Evolutionary conservation across 2,329 filamentous ascomycete species (phyloP).

Genomic region (Cladosporium sp.): DNA sequence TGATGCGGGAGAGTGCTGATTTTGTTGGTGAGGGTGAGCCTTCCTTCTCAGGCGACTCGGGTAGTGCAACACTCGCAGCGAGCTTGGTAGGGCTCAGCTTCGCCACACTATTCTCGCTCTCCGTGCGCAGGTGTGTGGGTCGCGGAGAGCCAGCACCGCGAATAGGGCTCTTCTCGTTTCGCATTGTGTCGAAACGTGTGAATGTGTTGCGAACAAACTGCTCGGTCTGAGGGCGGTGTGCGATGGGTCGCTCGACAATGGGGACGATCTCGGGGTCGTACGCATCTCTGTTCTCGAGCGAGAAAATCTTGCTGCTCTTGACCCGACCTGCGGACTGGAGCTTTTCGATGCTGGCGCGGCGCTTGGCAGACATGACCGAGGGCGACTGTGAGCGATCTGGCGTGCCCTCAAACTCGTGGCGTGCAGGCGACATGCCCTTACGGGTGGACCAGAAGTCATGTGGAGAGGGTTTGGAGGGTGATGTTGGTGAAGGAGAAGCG

Average conservation of each 20-base stretch:
- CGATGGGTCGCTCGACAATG: constrained; percentile 77
- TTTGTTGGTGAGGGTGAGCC: constrained; percentile 79
- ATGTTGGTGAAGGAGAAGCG: constrained; percentile 49
- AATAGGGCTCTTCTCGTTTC: constrained; percentile 40
- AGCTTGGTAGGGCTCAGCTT: constrained; percentile 56
- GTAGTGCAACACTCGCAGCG: constrained; percentile 30
- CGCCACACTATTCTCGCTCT: constrained; percentile 64
- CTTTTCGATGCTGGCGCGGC: constrained; percentile 90
- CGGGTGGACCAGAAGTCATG: constrained; percentile 86
- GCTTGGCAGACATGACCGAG: constrained; percentile 59
- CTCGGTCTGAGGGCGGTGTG: constrained; percentile 55
- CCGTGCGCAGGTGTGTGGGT: constrained; percentile 44
- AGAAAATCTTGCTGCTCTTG: constrained; percentile 97
- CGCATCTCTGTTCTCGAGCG: constrained; percentile 85
- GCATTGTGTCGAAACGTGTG: constrained; percentile 55
- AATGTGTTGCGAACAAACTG: constrained; percentile 71
- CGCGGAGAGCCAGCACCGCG: constrained; percentile 28
- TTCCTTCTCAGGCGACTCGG: constrained; percentile 58
- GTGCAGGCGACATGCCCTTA: constrained; percentile 65
- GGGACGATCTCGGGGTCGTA: constrained; percentile 82
- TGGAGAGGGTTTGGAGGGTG: constrained; percentile 60
- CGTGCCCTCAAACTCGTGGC: constrained; percentile 69
- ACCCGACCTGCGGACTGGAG: constrained; percentile 92
- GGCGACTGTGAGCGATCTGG: constrained; percentile 54
- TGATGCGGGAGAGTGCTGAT: constrained; percentile 74